These are phyloP conservation scores for Canna indica DNA, from an alignment of 176 grass and related monocot genomes.

Conservation along the genomic window DNA sequence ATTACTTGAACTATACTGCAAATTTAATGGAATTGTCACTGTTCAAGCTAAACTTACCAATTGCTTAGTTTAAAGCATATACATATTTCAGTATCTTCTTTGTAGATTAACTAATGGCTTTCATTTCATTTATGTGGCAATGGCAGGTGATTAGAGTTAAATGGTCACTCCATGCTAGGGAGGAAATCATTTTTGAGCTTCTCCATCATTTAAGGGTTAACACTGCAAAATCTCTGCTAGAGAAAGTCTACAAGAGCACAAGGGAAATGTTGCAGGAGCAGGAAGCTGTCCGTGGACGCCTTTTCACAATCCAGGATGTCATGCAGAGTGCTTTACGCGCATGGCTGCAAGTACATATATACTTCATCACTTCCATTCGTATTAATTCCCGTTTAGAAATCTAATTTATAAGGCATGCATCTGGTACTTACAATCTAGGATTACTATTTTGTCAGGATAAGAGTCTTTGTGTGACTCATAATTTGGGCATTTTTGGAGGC, in stretches of 20 bases:
- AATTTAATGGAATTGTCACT: too few species aligned
- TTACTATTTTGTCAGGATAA: slow-evolving; percentile 29
- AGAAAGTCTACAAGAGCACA: slow-evolving; percentile 35
- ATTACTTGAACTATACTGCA: too few species aligned
- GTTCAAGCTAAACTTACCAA: too few species aligned
- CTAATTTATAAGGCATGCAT: neutral
- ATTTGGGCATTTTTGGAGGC: too few species aligned
- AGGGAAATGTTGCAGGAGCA: slow-evolving; percentile 54
- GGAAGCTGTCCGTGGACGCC: too few species aligned
- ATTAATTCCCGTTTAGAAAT: neutral
- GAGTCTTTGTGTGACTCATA: neutral
- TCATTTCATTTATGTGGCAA: neutral
- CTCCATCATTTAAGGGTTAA: slow-evolving; percentile 31
- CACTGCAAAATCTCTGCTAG: slow-evolving; percentile 33
- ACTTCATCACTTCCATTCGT: neutral
- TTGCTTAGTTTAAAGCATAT: too few species aligned
- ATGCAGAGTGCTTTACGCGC: slow-evolving; percentile 56
- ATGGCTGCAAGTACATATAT: slow-evolving; percentile 38
- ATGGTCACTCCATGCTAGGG: slow-evolving; percentile 61
- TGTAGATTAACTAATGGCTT: neutral
- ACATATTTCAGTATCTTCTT: neutral
- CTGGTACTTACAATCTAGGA: neutral
- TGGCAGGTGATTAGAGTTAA: slow-evolving; percentile 62
- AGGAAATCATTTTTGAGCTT: slow-evolving; percentile 54
- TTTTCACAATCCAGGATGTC: slow-evolving; percentile 38